Percentiles rank a stretch among this genome's conserved stretches.
These are phyloP conservation scores for Onygenales sp. DNA, from an alignment of 2,329 filamentous ascomycete genomes.

Conservation along the genomic window DNA sequence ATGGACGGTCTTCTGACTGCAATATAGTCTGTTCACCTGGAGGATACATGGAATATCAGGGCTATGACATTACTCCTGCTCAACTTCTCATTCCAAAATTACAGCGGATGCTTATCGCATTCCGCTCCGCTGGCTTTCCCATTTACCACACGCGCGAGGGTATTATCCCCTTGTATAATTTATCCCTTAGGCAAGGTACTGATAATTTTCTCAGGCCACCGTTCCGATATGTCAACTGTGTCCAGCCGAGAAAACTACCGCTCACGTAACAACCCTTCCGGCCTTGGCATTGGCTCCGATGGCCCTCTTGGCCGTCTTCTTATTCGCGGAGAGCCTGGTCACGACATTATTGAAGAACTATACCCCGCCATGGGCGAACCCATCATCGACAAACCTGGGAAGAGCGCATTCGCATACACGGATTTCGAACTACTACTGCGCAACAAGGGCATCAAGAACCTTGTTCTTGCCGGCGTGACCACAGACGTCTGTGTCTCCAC, in stretches of 20 bases:
- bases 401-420: slow-evolving; percentile 45
- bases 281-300: slow-evolving; percentile 41
- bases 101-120: slow-evolving; percentile 28
- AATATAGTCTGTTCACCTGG: slow-evolving; percentile 32
- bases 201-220: slow-evolving; percentile 26
- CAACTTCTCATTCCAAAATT: slow-evolving; percentile 33
- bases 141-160: slow-evolving; percentile 39
- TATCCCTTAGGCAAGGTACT: neutral
- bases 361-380: slow-evolving; percentile 39
- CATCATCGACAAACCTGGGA: slow-evolving; percentile 47
- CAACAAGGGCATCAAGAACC: slow-evolving; percentile 43
- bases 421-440: slow-evolving; percentile 44
- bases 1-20: neutral
- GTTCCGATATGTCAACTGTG: slow-evolving; percentile 47
- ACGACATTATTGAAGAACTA: slow-evolving; percentile 48
- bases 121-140: slow-evolving; percentile 31
- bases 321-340: slow-evolving; percentile 48
- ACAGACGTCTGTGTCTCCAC: slow-evolving; percentile 48
- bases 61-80: slow-evolving; percentile 32
- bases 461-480: slow-evolving; percentile 46
- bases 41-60: slow-evolving; percentile 37
- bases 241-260: slow-evolving; percentile 45
- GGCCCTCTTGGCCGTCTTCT: slow-evolving; percentile 51
- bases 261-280: slow-evolving; percentile 42
- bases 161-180: slow-evolving; percentile 10